phyloP scores from a whole-genome alignment of 768 basidiomycete genomes.

The Asterophora lycoperdoides region DNA sequence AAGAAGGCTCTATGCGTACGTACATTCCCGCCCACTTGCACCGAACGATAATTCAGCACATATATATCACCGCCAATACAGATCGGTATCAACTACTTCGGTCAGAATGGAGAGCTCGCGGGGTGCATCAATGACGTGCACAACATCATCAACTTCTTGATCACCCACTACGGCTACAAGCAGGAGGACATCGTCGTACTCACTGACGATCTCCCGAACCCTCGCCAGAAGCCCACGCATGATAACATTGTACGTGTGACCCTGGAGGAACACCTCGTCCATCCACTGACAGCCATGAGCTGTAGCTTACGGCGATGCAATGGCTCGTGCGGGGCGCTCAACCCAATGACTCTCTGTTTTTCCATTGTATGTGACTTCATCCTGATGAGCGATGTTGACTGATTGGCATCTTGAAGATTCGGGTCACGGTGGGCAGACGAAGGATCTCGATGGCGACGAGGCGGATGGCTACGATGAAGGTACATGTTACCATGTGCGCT shows the following conservation, averaged over 20 bases:
- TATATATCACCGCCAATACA: conserved; percentile 23
- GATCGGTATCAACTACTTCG: conserved; percentile 89
- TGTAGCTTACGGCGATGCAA: conserved; percentile 71
- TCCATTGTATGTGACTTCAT: conserved; percentile 60
- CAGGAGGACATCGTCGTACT: conserved; percentile 81
- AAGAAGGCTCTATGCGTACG: conserved; percentile 86
- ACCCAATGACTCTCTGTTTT: conserved; percentile 84
- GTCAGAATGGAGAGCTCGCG: conserved; percentile 57
- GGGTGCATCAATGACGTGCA: conserved; percentile 93
- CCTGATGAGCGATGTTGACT: background rate
- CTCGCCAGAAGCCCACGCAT: conserved; percentile 65
- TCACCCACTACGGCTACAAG: conserved; percentile 57
- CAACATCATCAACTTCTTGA: conserved; percentile 77
- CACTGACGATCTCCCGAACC: conserved; percentile 67
- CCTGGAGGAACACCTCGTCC: background rate
- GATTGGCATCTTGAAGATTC: conserved; percentile 51
- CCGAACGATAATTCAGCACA: background rate
- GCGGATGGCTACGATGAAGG: conserved; percentile 83
- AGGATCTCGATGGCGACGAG: conserved; percentile 81
- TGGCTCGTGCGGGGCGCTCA: conserved; percentile 85
- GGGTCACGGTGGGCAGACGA: conserved; percentile 90
- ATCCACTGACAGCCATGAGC: background rate
- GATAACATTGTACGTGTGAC: conserved; percentile 67
- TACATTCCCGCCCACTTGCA: conserved; percentile 1
- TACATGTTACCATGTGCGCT: conserved; percentile 17